Evolutionary conservation across 306 rosid species (phyloP).

Genomic region (Calophaca sinica): DNA sequence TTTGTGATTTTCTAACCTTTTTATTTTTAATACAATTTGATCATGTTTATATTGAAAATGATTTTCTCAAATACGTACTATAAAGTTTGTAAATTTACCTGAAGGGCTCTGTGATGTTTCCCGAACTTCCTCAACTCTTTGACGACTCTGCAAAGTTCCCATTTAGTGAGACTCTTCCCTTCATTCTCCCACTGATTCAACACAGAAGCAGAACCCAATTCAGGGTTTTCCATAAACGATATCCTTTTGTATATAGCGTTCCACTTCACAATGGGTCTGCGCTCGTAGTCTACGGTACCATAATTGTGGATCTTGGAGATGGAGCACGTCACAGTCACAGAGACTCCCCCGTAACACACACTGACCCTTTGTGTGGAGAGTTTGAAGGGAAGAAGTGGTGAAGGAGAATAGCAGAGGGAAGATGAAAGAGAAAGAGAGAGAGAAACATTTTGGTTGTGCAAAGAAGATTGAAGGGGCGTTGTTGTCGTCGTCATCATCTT

Average conservation of each 20-base stretch:
- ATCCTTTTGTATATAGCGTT: conserved; percentile 68
- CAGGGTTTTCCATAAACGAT: conserved; percentile 63
- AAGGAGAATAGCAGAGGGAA: conserved; percentile 50
- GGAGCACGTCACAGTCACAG: conserved; percentile 60
- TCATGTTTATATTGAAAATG: background rate
- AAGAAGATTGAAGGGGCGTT: conserved; percentile 62
- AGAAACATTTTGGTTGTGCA: conserved; percentile 56
- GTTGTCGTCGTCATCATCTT: conserved; percentile 39
- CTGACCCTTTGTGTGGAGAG: background rate
- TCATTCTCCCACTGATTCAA: conserved; percentile 89
- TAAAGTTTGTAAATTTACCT: conserved; percentile 54
- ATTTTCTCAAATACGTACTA: no score
- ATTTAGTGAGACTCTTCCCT: conserved; percentile 71
- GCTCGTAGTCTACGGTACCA: conserved; percentile 76
- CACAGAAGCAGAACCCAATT: conserved; percentile 66
- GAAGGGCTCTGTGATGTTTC: conserved; percentile 67
- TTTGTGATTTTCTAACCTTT: no score
- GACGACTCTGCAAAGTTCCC: conserved; percentile 80
- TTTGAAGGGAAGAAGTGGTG: conserved; percentile 35
- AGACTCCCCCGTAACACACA: background rate
- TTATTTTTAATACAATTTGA: background rate
- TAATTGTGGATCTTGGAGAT: conserved; percentile 70
- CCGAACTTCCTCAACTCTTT: conserved; percentile 83
- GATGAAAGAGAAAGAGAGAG: conserved; percentile 62
- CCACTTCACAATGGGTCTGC: conserved; percentile 74